Evolutionary conservation across 129 eudicot genomes (phyloP).

Genomic region (Helianthus tuberosus): DNA sequence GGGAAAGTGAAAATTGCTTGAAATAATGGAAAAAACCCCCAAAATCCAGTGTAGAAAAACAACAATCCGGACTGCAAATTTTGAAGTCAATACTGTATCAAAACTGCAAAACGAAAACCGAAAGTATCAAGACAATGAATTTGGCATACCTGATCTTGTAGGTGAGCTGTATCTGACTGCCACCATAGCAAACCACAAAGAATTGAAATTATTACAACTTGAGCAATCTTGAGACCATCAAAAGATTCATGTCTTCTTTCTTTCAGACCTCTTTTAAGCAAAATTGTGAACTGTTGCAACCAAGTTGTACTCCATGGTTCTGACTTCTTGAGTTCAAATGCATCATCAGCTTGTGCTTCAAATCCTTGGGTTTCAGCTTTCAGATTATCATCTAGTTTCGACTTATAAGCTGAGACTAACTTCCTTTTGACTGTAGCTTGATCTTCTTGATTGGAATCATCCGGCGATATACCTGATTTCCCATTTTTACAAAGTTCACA

Average conservation of each 20-base stretch:
- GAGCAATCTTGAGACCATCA: too few species aligned
- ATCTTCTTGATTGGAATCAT: conserved; percentile 27
- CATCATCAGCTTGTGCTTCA: too few species aligned
- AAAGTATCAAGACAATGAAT: not conserved
- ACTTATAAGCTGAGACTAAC: too few species aligned
- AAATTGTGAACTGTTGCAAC: too few species aligned
- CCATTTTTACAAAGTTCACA: not conserved
- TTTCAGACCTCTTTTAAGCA: too few species aligned
- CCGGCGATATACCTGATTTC: conserved; percentile 46
- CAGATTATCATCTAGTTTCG: too few species aligned
- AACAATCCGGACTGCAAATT: conserved; percentile 69
- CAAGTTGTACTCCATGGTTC: too few species aligned
- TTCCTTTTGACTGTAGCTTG: too few species aligned
- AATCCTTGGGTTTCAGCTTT: too few species aligned
- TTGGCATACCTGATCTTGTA: conserved; percentile 72
- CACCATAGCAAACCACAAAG: conserved; percentile 76
- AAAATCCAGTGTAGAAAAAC: conserved; percentile 67
- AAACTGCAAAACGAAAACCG: not conserved
- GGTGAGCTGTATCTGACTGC: conserved; percentile 50
- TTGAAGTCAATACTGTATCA: not conserved
- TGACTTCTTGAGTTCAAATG: too few species aligned
- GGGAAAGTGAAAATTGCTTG: conserved; percentile 84
- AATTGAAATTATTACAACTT: conserved; percentile 43
- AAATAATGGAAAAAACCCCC: conserved; percentile 81
- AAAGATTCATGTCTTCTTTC: too few species aligned